Evolutionary conservation across 2,329 filamentous ascomycete species (phyloP), one percentile per base, ranked within the genome.

Genomic region (Fusarium luffae): DNA sequence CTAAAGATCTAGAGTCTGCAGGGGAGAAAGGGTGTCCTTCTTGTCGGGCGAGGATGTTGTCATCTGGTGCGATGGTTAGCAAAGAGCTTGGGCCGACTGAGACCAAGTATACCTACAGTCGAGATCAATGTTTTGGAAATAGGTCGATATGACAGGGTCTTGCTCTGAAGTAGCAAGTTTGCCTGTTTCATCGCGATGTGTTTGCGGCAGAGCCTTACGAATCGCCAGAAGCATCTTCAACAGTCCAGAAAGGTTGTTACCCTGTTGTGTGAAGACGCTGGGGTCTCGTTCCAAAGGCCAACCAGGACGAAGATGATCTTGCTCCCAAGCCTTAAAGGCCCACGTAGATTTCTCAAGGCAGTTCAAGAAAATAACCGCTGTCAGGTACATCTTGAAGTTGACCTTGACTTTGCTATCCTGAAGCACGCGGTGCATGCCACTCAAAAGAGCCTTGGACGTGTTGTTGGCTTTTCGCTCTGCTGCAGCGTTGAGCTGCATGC

Each of bases 261-360:
- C 88, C 69, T 90, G 88, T 58, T 85, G 83, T 1, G 86, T 86
- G 73, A 87, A 91, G 52, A 82, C 81, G 51, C 81, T 79, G 0
- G 89, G 89, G 10, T 85, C 85, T 40, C 81, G 78, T 73, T 88
- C 86, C 5, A 91, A 81, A 6, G 89, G 89, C 89, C 89, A 91
- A 44, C 85, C 83, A 1, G 84, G 83, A 4, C 86, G 83, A 27
- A 90, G 83, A 51, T 86, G 85, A 58, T 88, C 84, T 74, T 90
- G 86, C 71, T 90, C 88, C 88, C 88, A 91, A 3, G 87, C 88
- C 67, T 90, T 89, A 79, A 90, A 90, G 1, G 87, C 86, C 89
- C 89, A 91, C 0, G 88, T 90, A 0, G 88, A 88, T 79, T 90
- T 91, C 75, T 91, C 89, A 16, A 90, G 82, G 69, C 88, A 90